These are phyloP conservation scores for Megacollybia marginata DNA, from an alignment of 768 basidiomycete species.

Conservation along the genomic window DNA sequence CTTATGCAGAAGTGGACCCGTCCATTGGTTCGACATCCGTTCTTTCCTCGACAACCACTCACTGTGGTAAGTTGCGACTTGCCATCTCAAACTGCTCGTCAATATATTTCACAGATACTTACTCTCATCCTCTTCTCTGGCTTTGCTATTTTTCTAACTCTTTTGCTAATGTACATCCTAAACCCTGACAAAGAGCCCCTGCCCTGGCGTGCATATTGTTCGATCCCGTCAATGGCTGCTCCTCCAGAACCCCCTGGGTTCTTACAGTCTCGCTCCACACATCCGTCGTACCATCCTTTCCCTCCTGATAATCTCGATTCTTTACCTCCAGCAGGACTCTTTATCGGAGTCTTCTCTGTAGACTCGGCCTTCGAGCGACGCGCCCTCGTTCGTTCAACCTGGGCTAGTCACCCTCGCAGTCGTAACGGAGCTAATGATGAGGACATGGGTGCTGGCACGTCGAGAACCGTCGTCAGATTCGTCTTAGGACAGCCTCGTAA, in stretches of 20 bases:
- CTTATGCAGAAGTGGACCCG: constrained; percentile 47
- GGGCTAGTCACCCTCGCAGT: constrained; percentile 79
- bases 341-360: constrained; percentile 86
- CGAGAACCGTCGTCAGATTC: constrained; percentile 82
- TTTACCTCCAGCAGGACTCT: constrained; percentile 77
- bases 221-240: constrained; percentile 48
- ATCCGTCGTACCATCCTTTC: constrained; percentile 38
- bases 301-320: constrained; percentile 68
- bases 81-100: constrained; percentile 2
- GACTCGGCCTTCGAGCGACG: constrained; percentile 81
- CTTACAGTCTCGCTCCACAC: constrained; percentile 30
- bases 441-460: constrained; percentile 68
- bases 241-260: constrained; percentile 34
- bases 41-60: constrained; percentile 74
- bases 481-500: constrained; percentile 79
- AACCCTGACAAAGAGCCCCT: constrained; percentile 94
- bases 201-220: constrained; percentile 92
- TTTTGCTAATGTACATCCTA: constrained; percentile 84
- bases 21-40: constrained; percentile 57
- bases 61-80: constrained; percentile 57
- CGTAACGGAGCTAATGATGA: constrained; percentile 64
- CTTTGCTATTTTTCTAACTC: constrained; percentile 78
- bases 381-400: constrained; percentile 82
- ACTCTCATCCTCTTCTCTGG: constrained; percentile 69
- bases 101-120: constrained; percentile 40